A percentile compares a stretch with the other conserved stretches of the same genome.
These are phyloP conservation scores for Silene vulgaris DNA, from an alignment of 179 eudicot species.

Conservation along the genomic window DNA sequence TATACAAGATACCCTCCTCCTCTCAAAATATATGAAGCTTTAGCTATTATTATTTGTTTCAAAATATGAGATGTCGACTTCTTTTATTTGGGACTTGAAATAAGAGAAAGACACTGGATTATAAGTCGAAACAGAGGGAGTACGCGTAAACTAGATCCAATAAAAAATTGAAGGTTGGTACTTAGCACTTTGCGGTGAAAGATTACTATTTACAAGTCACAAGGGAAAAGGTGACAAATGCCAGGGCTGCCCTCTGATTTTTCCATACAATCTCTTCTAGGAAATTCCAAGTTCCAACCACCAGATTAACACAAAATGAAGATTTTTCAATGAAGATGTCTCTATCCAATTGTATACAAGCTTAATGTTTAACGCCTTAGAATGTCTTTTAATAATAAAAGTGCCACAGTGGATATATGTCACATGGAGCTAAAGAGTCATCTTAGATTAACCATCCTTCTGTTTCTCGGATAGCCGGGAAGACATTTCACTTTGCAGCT, in stretches of 20 bases:
- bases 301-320: neutral
- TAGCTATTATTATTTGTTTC: neutral
- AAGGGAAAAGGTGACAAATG: neutral
- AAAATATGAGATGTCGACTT: neutral
- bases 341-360: neutral
- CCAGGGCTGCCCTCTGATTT: slow-evolving; percentile 5
- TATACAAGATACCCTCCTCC: neutral
- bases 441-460: neutral
- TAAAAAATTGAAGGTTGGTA: neutral
- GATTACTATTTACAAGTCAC: neutral
- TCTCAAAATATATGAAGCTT: neutral
- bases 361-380: neutral
- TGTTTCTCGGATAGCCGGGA: slow-evolving; percentile 5
- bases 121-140: neutral
- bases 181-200: slow-evolving; percentile 7
- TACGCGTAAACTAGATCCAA: neutral
- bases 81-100: neutral
- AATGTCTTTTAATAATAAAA: neutral
- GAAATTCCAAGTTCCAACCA: too few relatives aligned
- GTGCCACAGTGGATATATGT: neutral
- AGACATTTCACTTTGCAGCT: slow-evolving; percentile 4
- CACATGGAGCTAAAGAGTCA: neutral
- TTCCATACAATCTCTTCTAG: neutral
- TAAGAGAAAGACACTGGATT: neutral
- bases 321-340: neutral